Base-by-base conservation (phyloP, 164 flowering plant species). In the Tinospora cordifolia region DNA sequence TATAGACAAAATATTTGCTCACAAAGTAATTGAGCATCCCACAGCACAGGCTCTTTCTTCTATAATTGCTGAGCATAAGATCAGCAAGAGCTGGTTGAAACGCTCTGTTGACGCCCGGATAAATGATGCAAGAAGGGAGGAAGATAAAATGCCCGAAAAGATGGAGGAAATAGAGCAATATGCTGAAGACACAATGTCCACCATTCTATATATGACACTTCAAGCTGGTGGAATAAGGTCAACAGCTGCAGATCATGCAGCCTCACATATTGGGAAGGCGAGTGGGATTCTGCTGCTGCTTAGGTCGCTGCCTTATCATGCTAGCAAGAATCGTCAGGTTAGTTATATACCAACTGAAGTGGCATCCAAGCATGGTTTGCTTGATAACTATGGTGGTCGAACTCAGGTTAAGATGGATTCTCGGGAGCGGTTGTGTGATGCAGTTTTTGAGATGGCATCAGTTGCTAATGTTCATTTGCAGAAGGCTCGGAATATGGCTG, bases 181-280 rank as follows among this genome's bases (percentile, higher is more conserved):
- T 79, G 87, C 94, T 0, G 99, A 95, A 79, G 94, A 90, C 79
- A 95, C 98, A 6, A 79, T 76, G 68, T 95, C 99, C 30, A 90
- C 94, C 8, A 74, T 92, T 40, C 79, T 95, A 24, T 95, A 95
- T 79, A 75, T 77, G 74, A 95, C 97, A 9, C 94, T 92, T 59
- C 94, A 91, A 82, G 87, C 98, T 19, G 94, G 94, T 13, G 96
- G 94, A 19, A 91, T 95, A 70, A 84, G 63, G 49, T 94, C 99
- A 57, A 86, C 97, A 21, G 88, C 88, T 67, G 98, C 94, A 36
- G 98, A 95, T 81, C 98, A 95, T 84, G 98, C 96, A 25, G 98
- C 97, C 19, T 95, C 99, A 44, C 99, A 95, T 73, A 83, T 95
- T 64, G 98, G 99, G 15, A 95, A 95, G 81, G 97, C 97, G 59